Percentiles rank a stretch among this genome's conserved stretches.
These are phyloP conservation scores for Colletotrichum eremochloae DNA, from an alignment of 2,329 filamentous ascomycete genomes.

Conservation along the genomic window DNA sequence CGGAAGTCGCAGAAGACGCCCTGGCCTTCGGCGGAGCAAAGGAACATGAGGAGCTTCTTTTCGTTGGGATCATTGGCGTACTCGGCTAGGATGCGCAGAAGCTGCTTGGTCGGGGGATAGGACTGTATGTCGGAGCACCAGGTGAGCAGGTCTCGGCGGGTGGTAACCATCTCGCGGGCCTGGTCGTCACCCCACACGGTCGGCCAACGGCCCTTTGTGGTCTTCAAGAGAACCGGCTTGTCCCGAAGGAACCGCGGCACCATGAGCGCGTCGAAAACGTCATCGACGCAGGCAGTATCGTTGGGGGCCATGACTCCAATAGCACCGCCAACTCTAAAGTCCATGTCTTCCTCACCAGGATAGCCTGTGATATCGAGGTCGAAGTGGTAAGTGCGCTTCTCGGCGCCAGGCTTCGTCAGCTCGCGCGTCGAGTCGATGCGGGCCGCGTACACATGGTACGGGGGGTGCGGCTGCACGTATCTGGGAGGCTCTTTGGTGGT, in stretches of 20 bases:
- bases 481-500: slow-evolving; percentile 80
- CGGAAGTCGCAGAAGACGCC: slow-evolving; percentile 94
- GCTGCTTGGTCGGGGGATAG: slow-evolving; percentile 87
- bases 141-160: slow-evolving; percentile 89
- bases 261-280: slow-evolving; percentile 84
- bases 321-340: slow-evolving; percentile 96
- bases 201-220: slow-evolving; percentile 88
- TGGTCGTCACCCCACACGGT: slow-evolving; percentile 97
- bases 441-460: slow-evolving; percentile 92
- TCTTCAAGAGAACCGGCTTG: slow-evolving; percentile 84
- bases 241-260: slow-evolving; percentile 87
- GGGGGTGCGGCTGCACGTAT: slow-evolving; percentile 95
- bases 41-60: slow-evolving; percentile 87
- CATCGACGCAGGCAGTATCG: slow-evolving; percentile 80
- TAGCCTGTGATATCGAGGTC: slow-evolving; percentile 98
- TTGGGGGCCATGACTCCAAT: slow-evolving; percentile 95
- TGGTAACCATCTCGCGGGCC: slow-evolving; percentile 88
- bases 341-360: slow-evolving; percentile 83
- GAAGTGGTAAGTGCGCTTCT: slow-evolving; percentile 98
- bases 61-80: slow-evolving; percentile 84
- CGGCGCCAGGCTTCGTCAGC: slow-evolving; percentile 87
- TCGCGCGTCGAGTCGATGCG: slow-evolving; percentile 87
- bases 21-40: slow-evolving; percentile 91
- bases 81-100: slow-evolving; percentile 89
- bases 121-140: slow-evolving; percentile 97